A percentile compares a stretch with the other conserved stretches of the same genome.
phyloP scores from a whole-genome alignment of 1,139 yeast genomes.

The Yamadazyma trypodendri region DNA sequence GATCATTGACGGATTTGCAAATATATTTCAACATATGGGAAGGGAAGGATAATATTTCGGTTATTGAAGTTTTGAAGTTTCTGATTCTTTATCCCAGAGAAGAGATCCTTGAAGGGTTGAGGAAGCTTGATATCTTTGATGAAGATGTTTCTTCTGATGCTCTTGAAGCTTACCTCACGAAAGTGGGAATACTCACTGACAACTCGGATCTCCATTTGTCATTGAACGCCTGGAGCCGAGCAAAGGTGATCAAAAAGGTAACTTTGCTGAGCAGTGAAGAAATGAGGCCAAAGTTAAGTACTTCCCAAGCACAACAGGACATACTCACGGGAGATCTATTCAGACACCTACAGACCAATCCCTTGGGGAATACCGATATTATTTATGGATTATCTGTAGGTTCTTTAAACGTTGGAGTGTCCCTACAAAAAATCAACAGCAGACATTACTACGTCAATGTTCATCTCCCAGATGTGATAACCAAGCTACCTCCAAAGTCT shows the following conservation, averaged over 20 bases:
- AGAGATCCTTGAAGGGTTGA: conserved; percentile 16
- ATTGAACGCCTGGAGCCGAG: conserved; percentile 27
- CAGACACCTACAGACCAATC: conserved; percentile 6
- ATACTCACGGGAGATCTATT: conserved; percentile 6
- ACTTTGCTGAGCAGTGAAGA: conserved; percentile 21
- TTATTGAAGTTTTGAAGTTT: conserved; percentile 32
- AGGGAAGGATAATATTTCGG: conserved; percentile 23
- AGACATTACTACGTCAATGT: conserved; percentile 19
- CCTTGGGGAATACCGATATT: conserved; percentile 3
- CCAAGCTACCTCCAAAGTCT: conserved; percentile 30
- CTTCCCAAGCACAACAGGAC: not conserved
- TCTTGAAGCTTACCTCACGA: conserved; percentile 20
- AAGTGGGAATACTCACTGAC: conserved; percentile 25
- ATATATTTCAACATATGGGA: conserved; percentile 34
- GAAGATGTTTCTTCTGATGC: not conserved
- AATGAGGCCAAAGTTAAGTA: conserved; percentile 14
- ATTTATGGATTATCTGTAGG: conserved; percentile 5
- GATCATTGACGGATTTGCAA: conserved; percentile 14
- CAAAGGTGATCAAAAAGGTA: conserved; percentile 17
- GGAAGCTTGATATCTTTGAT: conserved; percentile 13
- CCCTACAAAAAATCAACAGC: conserved; percentile 7
- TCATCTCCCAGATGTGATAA: conserved; percentile 45
- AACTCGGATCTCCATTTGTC: conserved; percentile 32
- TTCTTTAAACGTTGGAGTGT: conserved; percentile 7
- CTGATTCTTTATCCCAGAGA: conserved; percentile 37